Evolutionary conservation across 352 stramenopile genomes (phyloP).

Genomic region (Thalassiosira gravida): DNA sequence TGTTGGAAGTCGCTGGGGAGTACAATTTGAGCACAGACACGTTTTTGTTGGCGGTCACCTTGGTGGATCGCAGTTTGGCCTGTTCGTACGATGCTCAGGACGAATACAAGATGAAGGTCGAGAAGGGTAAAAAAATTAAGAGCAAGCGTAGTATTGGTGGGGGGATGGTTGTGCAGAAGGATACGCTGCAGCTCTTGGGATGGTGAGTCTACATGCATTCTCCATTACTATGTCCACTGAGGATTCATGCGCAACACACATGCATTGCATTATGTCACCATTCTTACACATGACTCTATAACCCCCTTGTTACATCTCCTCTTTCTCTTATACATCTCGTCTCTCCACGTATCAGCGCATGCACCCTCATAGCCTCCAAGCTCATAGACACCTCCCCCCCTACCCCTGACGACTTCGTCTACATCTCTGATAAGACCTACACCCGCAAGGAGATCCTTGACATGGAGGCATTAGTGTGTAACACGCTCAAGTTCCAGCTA

Average conservation of each 20-base stretch:
- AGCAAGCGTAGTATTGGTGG: slow-evolving; percentile 6
- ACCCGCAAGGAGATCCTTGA: slow-evolving; percentile 74
- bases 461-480: slow-evolving; percentile 83
- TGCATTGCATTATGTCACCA: too few relatives aligned
- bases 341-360: slow-evolving; percentile 59
- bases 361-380: slow-evolving; percentile 87
- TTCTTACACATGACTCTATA: too few relatives aligned
- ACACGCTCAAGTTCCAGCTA: slow-evolving; percentile 79
- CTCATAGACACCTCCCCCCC: slow-evolving; percentile 83
- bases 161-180: slow-evolving; percentile 34
- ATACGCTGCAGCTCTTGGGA: slow-evolving; percentile 59
- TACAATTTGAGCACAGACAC: slow-evolving; percentile 70
- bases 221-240: slow-evolving; percentile 4
- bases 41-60: slow-evolving; percentile 73
- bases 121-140: too few relatives aligned
- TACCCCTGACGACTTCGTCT: slow-evolving; percentile 79
- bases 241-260: background rate
- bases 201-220: slow-evolving; percentile 53
- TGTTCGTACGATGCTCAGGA: slow-evolving; percentile 20
- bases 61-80: slow-evolving; percentile 69
- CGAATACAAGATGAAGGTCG: background rate
- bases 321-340: slow-evolving; percentile 4
- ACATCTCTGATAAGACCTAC: slow-evolving; percentile 87
- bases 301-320: too few relatives aligned
- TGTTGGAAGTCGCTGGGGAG: slow-evolving; percentile 72